Evolutionary conservation across 2,329 filamentous ascomycete genomes (phyloP), one percentile per base, ranked within the genome.

Genomic region (Camptophora hylomeconis): DNA sequence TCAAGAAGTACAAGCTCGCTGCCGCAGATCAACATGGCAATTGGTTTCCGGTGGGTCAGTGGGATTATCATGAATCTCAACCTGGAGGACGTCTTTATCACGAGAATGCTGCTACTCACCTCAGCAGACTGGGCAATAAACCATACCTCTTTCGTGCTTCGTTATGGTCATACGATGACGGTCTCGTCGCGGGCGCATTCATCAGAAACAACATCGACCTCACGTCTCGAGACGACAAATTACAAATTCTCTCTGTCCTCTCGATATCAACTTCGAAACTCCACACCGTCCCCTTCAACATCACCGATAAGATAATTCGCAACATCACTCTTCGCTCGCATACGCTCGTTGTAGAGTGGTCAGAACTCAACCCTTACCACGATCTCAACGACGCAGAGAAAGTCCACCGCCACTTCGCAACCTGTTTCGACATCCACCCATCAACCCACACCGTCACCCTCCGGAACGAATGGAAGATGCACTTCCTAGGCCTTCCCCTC

Each of bases 271-370:
- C n/a, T n/a, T n/a, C n/a, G n/a, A n/a, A n/a, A n/a, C n/a, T n/a
- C n/a, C n/a, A n/a, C n/a, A n/a, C n/a, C n/a, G 54, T 75, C 10
- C 67, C 69, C 2, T 72, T 76, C 37, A 52, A 65, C 19, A 51
- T 57, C 4, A 35, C 45, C 1, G 55, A 53, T 5, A 72, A 63
- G 39, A 57, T 67, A 18, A 52, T 75, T 15, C 58, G 72, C 8
- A 60, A 71, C 8, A 47, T 72, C 3, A 60, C 71, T 9, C 51
- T 76, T 3, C 59, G 62, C 17, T 52, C 63, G 18, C 54, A 56
- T 2, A 53, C 73, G n/a, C 51, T 78, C n/a, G 43, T 75, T 11
- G 51, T 77, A n/a, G 72, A 76, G 45, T 76, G 72, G 71, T 69
- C 67, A 27, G 67, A 72, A 42, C 47, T 54, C 2, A 53, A 60